Percentiles rank a stretch among this genome's conserved stretches.
phyloP scores from a whole-genome alignment of 1,284 basidiomycete genomes.

The Heterobasidion occidentale region DNA sequence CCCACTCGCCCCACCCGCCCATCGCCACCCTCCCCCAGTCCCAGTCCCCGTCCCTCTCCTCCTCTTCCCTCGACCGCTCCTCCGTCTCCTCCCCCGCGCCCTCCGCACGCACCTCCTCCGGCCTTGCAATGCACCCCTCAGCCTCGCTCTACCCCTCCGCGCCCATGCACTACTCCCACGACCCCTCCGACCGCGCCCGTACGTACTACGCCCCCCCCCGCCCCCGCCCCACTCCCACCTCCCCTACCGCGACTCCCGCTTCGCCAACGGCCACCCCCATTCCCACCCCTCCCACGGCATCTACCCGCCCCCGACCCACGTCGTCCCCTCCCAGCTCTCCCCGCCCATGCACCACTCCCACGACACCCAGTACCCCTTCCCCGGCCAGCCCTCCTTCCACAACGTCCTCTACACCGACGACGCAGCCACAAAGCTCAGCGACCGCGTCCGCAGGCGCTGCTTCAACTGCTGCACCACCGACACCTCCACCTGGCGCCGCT shows the following conservation, averaged over 20 bases:
- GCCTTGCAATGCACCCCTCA: constrained; percentile 15
- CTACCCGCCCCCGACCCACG: constrained; percentile 18
- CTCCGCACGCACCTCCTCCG: constrained; percentile 12
- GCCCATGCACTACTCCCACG: constrained; percentile 9
- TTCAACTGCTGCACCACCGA: constrained; percentile 83
- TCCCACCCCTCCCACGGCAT: constrained; percentile 21
- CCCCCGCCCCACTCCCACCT: constrained; percentile 2
- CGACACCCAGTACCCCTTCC: constrained; percentile 25
- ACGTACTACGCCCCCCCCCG: constrained; percentile 10
- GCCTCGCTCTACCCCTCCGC: constrained; percentile 20
- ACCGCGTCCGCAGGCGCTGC: constrained; percentile 64
- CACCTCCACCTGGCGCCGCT: constrained; percentile 73
- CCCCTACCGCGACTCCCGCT: constrained; percentile 1
- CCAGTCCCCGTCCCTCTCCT: constrained; percentile 55
- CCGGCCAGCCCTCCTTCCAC: constrained; percentile 23
- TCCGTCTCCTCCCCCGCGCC: constrained; percentile 45
- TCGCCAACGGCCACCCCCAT: constrained; percentile 18
- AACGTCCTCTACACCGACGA: constrained; percentile 61
- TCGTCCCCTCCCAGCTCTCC: constrained; percentile 20
- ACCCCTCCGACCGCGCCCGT: constrained; percentile 5
- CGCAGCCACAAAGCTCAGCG: constrained; percentile 68
- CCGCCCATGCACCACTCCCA: constrained; percentile 4
- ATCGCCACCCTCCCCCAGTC: constrained; percentile 52
- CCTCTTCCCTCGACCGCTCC: constrained; percentile 49
- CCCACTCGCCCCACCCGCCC: constrained; percentile 44